Evolutionary conservation across 164 flowering plant species (phyloP).

Genomic region (Nymphaea colorata): DNA sequence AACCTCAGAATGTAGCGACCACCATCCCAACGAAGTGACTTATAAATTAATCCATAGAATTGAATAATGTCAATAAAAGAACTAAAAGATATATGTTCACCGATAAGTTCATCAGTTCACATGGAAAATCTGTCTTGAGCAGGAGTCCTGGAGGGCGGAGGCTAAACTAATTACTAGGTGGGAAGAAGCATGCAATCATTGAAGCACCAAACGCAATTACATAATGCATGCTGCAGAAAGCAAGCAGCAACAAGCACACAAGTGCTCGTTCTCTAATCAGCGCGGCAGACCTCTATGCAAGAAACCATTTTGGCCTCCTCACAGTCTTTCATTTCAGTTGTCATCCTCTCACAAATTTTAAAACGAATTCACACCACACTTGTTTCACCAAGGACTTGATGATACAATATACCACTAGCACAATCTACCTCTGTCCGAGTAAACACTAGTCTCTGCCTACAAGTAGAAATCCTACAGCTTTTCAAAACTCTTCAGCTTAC

Average conservation of each 20-base stretch:
- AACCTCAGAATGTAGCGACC: too few species aligned
- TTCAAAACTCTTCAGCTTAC: constrained; percentile 44
- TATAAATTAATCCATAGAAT: not conserved
- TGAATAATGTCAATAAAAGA: not conserved
- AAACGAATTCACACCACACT: not conserved
- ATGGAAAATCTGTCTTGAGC: not conserved
- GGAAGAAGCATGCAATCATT: not conserved
- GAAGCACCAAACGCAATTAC: not conserved
- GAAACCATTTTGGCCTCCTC: not conserved
- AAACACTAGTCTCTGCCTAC: not conserved
- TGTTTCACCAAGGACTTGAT: not conserved
- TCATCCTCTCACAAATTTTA: not conserved
- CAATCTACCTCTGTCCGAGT: not conserved
- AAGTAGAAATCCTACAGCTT: constrained; percentile 3
- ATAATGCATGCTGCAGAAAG: not conserved
- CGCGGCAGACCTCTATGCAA: too few species aligned
- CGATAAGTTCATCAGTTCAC: not conserved
- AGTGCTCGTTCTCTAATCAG: not conserved
- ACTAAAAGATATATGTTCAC: not conserved
- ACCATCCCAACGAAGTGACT: too few species aligned
- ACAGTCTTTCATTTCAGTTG: not conserved
- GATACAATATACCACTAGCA: not conserved
- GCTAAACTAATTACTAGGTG: not conserved
- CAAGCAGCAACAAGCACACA: not conserved
- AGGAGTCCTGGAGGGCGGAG: not conserved